phyloP scores from a whole-genome alignment of 768 basidiomycete genomes.

The Pisolithus tinctorius region DNA sequence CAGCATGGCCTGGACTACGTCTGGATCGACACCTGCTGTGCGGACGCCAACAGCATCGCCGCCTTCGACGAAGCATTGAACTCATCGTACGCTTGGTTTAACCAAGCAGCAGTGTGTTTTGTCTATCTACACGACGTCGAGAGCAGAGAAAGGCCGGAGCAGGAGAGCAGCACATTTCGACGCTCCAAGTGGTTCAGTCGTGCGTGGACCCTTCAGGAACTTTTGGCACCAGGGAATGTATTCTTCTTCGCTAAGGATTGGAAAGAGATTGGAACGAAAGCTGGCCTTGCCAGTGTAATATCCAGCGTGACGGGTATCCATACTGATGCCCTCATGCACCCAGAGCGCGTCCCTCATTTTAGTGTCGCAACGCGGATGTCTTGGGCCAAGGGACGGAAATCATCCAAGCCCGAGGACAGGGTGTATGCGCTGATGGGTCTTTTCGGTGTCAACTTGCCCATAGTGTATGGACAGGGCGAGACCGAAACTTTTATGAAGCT shows the following conservation, averaged over 20 bases:
- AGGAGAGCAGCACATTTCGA: not conserved
- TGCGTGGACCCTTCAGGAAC: not conserved
- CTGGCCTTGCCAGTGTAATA: not conserved
- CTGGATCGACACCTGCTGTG: conserved; percentile 3
- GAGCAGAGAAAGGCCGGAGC: not conserved
- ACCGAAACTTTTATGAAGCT: not conserved
- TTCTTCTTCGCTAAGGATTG: not conserved
- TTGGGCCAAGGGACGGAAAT: not conserved
- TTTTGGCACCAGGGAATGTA: not conserved
- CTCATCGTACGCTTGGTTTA: not conserved
- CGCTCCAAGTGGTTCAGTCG: not conserved
- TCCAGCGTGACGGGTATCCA: not conserved
- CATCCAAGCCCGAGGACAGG: not conserved
- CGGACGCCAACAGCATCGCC: conserved; percentile 7
- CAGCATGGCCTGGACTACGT: not conserved
- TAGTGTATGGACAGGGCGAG: not conserved
- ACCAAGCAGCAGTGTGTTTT: not conserved
- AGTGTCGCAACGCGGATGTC: not conserved
- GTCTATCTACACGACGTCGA: not conserved
- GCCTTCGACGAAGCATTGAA: conserved; percentile 7
- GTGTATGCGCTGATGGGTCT: not conserved
- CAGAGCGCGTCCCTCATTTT: not conserved
- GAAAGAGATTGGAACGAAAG: not conserved
- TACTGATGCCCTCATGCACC: not conserved
- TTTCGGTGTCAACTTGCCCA: not conserved